Conservation (phyloP, 192 early-diverging fungal species). For the Podila epigama region DNA sequence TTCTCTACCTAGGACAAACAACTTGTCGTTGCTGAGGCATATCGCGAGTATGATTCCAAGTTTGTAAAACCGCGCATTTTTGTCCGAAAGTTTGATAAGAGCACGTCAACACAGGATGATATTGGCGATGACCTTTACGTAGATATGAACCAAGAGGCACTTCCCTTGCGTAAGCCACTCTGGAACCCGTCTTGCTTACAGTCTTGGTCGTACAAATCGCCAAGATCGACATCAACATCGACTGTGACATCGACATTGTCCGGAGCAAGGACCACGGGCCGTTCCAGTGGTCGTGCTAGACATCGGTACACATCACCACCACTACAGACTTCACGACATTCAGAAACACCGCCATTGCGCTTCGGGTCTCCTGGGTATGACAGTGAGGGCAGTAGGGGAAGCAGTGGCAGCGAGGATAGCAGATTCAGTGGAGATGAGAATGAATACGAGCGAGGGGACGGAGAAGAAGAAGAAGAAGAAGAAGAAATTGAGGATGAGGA, state of each 20-base stretch:
- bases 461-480: slow-evolving; percentile 1
- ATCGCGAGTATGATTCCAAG: slow-evolving; percentile 66
- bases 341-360: neutral
- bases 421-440: slow-evolving; percentile 3
- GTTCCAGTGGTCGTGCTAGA: too few relatives aligned
- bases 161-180: neutral
- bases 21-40: slow-evolving; percentile 62
- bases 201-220: too few relatives aligned
- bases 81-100: slow-evolving; percentile 60
- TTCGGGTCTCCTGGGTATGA: too few relatives aligned
- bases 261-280: too few relatives aligned
- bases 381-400: neutral
- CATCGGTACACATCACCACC: too few relatives aligned
- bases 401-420: neutral
- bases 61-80: slow-evolving; percentile 71
- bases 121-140: neutral
- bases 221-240: too few relatives aligned
- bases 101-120: slow-evolving; percentile 34
- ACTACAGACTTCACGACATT: too few relatives aligned
- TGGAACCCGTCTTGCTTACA: neutral
- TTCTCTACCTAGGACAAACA: slow-evolving; percentile 62
- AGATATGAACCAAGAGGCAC: neutral
- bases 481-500: slow-evolving; percentile 8
- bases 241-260: too few relatives aligned
- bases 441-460: slow-evolving; percentile 4